Evolutionary conservation across 164 flowering plant species (phyloP), one percentile per base, ranked within the genome.

Genomic region (Platanus orientalis): DNA sequence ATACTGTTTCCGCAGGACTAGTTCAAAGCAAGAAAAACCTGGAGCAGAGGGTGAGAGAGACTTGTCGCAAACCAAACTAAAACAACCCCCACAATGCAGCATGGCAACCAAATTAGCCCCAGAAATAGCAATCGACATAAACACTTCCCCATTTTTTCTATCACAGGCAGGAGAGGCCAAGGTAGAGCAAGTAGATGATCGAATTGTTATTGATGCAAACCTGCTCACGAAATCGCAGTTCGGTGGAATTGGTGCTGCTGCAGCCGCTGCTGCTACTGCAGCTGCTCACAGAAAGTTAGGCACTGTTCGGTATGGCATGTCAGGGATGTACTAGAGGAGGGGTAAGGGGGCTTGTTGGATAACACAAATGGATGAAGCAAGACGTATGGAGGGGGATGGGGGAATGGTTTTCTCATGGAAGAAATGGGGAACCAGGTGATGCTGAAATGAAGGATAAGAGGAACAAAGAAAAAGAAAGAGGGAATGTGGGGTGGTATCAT

Each of bases 201-300:
- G 79, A 42, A 68, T 78, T 3, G 62, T 58, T 2, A 75, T 86
- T 0, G 90, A 87, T 36, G 32, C 90, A 7, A 83, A 75, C 74
- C 59, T 82, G 70, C 62, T 91, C 51, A 70, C 79, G 2, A 87
- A 75, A 64, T 69, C 83, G 44, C 92, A 80, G 59, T 84, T 76
- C 29, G 80, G 78, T 30, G 83, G 78, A 4, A 75, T 83, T 20
- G 76, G 76, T 57, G 74, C 72, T n/a, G 80, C 75, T 10, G 49
- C 49, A 16, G 76, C 80, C 6, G 74, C 83, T 6, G 62, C 75
- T 0, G 76, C 73, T 6, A 60, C 75, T 0, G 76, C 73, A 0
- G 81, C 88, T 40, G 76, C 83, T 54, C 86, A 83, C 63, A 74
- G 96, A 48, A 85, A 87, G 60, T 78, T 83, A 11, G 89, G 88